phyloP scores from a whole-genome alignment of 306 rosid species.

The Acacia melanoxylon region DNA sequence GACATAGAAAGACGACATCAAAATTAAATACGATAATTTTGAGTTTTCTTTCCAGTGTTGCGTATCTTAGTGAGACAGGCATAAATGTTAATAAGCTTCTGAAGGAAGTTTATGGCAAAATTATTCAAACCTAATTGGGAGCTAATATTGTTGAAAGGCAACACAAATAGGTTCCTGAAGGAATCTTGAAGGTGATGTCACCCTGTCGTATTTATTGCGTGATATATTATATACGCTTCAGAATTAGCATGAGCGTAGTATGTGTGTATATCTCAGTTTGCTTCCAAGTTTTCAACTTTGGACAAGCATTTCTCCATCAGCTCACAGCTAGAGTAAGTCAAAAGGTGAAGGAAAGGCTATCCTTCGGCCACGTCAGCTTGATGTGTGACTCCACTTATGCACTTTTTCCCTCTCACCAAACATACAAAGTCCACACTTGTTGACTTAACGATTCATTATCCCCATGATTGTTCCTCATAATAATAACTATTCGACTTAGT shows the following conservation, averaged over 20 bases:
- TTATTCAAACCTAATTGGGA: not conserved
- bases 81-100: not conserved
- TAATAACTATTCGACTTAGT: not conserved
- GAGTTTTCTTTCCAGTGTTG: not conserved
- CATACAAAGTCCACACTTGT: not conserved
- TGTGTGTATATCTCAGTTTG: not conserved
- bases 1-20: not conserved
- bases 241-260: not conserved
- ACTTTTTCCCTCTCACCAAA: constrained; percentile 1
- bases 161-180: not conserved
- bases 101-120: not conserved
- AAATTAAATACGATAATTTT: not conserved
- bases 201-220: constrained; percentile 6
- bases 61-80: not conserved
- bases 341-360: not conserved
- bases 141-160: not conserved
- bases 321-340: not conserved
- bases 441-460: not conserved
- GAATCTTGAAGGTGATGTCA: constrained; percentile 1
- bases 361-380: not conserved
- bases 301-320: not conserved
- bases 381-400: not conserved
- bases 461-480: not conserved
- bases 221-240: not conserved
- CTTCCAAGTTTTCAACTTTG: not conserved